These are phyloP conservation scores for Mycena indigotica DNA, from an alignment of 768 basidiomycete genomes.

Conservation along the genomic window DNA sequence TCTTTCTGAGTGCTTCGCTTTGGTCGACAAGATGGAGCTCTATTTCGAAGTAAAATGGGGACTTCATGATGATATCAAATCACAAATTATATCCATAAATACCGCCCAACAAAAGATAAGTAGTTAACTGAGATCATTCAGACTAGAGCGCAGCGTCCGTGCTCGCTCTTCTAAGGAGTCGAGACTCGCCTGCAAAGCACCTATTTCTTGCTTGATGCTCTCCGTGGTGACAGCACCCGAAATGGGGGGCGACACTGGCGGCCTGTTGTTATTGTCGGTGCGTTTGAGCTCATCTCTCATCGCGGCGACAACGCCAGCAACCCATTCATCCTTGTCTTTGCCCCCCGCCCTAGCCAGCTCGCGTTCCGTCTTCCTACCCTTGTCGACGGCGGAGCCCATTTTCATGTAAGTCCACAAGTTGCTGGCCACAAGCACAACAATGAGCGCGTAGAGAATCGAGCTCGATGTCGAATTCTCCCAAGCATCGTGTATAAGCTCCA, in stretches of 20 bases:
- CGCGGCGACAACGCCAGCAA: slow-evolving; percentile 70
- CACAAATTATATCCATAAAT: neutral
- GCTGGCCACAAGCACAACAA: slow-evolving; percentile 70
- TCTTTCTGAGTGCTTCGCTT: no score
- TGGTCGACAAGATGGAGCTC: no score
- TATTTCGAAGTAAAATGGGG: no score
- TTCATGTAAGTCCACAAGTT: slow-evolving; percentile 69
- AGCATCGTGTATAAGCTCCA: slow-evolving; percentile 77
- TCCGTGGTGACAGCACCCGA: slow-evolving; percentile 9
- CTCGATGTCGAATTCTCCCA: slow-evolving; percentile 78
- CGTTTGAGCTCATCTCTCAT: slow-evolving; percentile 72
- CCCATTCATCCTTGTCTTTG: slow-evolving; percentile 72
- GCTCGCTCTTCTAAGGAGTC: slow-evolving; percentile 63
- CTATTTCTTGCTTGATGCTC: slow-evolving; percentile 51
- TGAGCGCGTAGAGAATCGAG: slow-evolving; percentile 72
- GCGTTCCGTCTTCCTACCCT: slow-evolving; percentile 50
- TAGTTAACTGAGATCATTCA: slow-evolving; percentile 32
- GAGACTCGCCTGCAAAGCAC: slow-evolving; percentile 49
- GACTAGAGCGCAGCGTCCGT: slow-evolving; percentile 44
- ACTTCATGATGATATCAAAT: no score
- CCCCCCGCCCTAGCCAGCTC: slow-evolving; percentile 55
- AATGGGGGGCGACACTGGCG: slow-evolving; percentile 12
- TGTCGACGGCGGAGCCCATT: slow-evolving; percentile 43
- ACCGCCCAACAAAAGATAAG: neutral
- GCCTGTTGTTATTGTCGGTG: slow-evolving; percentile 20